phyloP scores from a whole-genome alignment of 495 filamentous ascomycete species.

The Endocarpon pusillum region DNA sequence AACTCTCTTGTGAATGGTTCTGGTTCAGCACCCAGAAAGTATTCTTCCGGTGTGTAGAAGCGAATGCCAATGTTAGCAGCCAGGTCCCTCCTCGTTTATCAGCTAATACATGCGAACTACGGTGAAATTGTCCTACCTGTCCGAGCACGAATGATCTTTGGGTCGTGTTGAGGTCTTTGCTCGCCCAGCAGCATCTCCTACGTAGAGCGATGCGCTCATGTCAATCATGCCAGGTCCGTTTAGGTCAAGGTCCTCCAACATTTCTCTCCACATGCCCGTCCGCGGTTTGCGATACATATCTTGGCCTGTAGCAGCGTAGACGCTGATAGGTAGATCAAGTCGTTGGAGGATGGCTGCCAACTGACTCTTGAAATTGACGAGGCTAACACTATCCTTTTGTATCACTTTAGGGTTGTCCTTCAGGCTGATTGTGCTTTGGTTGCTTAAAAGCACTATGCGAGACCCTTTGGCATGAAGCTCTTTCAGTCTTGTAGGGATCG shows the following conservation, averaged over 20 bases:
- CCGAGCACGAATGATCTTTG: conserved; percentile 60
- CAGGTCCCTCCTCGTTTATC: conserved; percentile 38
- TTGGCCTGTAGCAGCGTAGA: conserved; percentile 72
- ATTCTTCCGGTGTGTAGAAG: conserved; percentile 82
- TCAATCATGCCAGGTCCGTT: conserved; percentile 43
- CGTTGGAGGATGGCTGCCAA: conserved; percentile 46
- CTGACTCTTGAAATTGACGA: conserved; percentile 65
- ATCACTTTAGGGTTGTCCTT: conserved; percentile 53
- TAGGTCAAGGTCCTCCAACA: conserved; percentile 57
- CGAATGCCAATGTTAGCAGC: conserved; percentile 63
- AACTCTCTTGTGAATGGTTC: conserved; percentile 50
- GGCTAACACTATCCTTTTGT: conserved; percentile 42
- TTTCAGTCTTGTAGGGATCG: conserved; percentile 46
- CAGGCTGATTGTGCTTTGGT: conserved; percentile 67
- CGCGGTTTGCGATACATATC: conserved; percentile 79
- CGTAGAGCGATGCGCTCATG: conserved; percentile 54
- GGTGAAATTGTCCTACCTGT: conserved; percentile 35
- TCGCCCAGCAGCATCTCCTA: conserved; percentile 74
- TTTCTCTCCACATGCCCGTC: conserved; percentile 75
- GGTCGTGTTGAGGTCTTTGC: conserved; percentile 17
- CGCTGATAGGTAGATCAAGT: conserved; percentile 56
- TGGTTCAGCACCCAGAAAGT: conserved; percentile 51
- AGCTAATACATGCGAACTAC: conserved; percentile 3
- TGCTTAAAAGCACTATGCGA: conserved; percentile 63
- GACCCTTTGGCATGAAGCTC: conserved; percentile 60